Base-by-base conservation (phyloP, 2,329 filamentous ascomycete genomes). In the Neonectria faginata region DNA sequence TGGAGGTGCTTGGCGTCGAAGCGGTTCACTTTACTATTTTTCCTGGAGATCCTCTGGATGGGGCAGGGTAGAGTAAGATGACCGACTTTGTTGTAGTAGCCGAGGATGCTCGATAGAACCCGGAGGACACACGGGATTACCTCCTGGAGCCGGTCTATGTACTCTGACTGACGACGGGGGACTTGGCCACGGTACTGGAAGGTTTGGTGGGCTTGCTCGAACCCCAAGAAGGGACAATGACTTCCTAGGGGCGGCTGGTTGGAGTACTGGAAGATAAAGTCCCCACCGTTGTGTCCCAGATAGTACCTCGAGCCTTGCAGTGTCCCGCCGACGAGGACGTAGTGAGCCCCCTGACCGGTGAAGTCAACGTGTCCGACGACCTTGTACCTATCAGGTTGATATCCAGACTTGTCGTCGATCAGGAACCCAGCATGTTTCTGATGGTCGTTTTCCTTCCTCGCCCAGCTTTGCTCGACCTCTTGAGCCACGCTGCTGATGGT, bases 211-310 rank as follows among this genome's bases (percentile, higher is more conserved):
- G 31, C 31, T 33, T 14, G 6, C 14, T 12, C 1, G 20, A 10
- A 14, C 9, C 50, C 57, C 45, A 44, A 20, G 5, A 39, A 50
- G 16, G 22, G 6, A 6, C 36, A 11, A 33, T 16, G 5, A 18
- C n/a, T 14, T 10, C 7, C 20, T 25, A n/a, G 9, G 27, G 1
- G 14, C 3, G 8, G 16, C 9, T 39, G 6, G 18, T 27, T 8
- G 2, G 14, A 29, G 50, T 70, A 74, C n/a, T 57, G 68, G 47
- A 78, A 76, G 54, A 78, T 72, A 39, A 71, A 76, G 20, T 70
- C 68, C 22, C 76, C 74, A 1, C 64, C 67, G 2, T 16, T 0
- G 31, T 73, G 69, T 3, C 72, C 71, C 16, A 73, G 62, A 57
- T 76, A 78, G 56, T 72, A 75, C 22, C 57, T 52, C 6, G 63